A percentile compares a stretch with the other conserved stretches of the same genome.
These are phyloP conservation scores for Apiospora rasikravindrae DNA, from an alignment of 2,329 filamentous ascomycete species.

Conservation along the genomic window DNA sequence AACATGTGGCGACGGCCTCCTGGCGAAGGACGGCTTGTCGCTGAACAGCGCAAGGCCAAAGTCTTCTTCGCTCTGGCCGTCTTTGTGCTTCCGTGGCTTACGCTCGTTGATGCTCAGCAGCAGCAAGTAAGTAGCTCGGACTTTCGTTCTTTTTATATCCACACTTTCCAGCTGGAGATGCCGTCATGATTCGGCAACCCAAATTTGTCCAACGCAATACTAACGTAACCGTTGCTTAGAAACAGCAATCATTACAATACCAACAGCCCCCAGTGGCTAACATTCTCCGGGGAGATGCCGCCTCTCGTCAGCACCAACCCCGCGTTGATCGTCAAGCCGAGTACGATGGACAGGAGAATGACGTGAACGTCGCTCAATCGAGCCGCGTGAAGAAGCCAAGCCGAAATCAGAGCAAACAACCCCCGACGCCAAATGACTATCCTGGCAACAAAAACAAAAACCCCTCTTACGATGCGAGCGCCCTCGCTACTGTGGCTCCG, in stretches of 20 bases:
- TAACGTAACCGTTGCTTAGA: background rate
- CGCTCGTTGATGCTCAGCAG: conserved; percentile 62
- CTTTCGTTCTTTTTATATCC: background rate
- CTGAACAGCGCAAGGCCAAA: conserved; percentile 41
- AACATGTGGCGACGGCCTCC: conserved; percentile 64
- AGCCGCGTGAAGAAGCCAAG: background rate
- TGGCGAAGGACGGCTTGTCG: conserved; percentile 55
- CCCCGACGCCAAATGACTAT: conserved; percentile 19
- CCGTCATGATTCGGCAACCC: background rate
- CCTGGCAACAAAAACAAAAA: conserved; percentile 13
- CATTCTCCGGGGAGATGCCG: conserved; percentile 28
- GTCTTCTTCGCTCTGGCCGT: conserved; percentile 54
- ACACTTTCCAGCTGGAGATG: no score
- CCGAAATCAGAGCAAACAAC: conserved; percentile 1
- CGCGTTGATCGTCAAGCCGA: conserved; percentile 27
- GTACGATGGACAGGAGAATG: conserved; percentile 10
- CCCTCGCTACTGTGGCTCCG: conserved; percentile 97
- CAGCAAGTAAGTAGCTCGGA: conserved; percentile 46
- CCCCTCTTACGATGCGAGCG: conserved; percentile 76
- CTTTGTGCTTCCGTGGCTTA: conserved; percentile 52
- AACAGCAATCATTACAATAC: conserved; percentile 35
- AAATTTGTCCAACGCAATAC: background rate
- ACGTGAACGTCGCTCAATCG: conserved; percentile 7
- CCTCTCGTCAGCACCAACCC: conserved; percentile 15
- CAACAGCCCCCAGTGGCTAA: conserved; percentile 34